Evolutionary conservation across 2,329 filamentous ascomycete genomes (phyloP).

Genomic region (Botrytis tulipae): DNA sequence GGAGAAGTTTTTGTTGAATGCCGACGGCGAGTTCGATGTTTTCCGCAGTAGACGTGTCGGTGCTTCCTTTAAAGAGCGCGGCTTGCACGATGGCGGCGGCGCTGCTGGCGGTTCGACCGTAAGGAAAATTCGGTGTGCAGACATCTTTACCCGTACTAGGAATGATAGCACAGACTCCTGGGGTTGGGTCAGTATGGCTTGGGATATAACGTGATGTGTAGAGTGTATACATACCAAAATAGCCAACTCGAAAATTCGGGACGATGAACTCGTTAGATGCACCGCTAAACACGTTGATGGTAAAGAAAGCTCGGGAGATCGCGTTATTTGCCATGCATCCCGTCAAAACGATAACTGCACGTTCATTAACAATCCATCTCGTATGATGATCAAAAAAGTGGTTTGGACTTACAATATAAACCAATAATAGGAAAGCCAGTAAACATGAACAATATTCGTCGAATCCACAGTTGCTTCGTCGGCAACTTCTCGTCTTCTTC

Average conservation of each 20-base stretch:
- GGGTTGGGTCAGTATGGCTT: not conserved
- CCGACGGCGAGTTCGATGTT: slow-evolving; percentile 8
- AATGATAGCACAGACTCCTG: slow-evolving; percentile 1
- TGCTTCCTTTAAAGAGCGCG: not conserved
- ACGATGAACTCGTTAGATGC: slow-evolving; percentile 7
- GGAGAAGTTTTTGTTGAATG: slow-evolving; percentile 1
- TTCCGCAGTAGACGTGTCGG: not conserved
- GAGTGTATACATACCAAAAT: slow-evolving; percentile 1
- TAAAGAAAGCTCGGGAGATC: slow-evolving; percentile 1
- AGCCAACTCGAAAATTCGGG: slow-evolving; percentile 11
- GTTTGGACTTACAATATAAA: not conserved
- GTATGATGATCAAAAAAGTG: not conserved
- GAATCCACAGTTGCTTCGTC: slow-evolving; percentile 5
- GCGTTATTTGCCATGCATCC: slow-evolving; percentile 7
- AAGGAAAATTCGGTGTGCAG: slow-evolving; percentile 2
- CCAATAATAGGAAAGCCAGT: not conserved
- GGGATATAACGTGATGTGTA: not conserved
- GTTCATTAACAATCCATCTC: not conserved
- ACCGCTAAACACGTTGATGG: slow-evolving; percentile 7
- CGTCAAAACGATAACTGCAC: not conserved
- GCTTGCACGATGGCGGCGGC: not conserved
- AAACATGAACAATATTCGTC: not conserved
- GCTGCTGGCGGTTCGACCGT: not conserved
- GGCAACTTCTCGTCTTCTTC: slow-evolving; percentile 3
- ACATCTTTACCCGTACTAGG: not conserved